Base-by-base conservation (phyloP, 2,329 filamentous ascomycete species). In the Dactylellina cionopaga region DNA sequence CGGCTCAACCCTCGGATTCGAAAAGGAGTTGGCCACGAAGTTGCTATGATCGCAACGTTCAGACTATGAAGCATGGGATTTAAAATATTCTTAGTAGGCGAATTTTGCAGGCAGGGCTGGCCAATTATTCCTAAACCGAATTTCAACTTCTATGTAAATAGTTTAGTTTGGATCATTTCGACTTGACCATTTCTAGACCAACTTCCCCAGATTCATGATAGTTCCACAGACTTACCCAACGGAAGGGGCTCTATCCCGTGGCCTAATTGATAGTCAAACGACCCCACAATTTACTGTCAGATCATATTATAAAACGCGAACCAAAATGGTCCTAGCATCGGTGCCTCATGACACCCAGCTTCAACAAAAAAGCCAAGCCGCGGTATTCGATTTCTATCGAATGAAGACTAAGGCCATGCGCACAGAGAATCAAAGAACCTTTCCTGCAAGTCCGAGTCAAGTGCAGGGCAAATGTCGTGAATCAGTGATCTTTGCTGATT, bases 291-390 rank as follows among this genome's bases (percentile, higher is more conserved):
- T 39, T 22, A 37, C 43, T 43, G 27, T 43, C 25, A 29, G 27
- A 43, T 24, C 29, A 55, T 35, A 51, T 22, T 51, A 51, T 62
- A 62, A 62, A 62, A 62, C 56, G 17, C 15, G 25, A n/a, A n/a
- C n/a, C n/a, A n/a, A n/a, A 62, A 62, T 19, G 44, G 44, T 35
- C 56, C 29, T 49, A 33, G 43, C 29, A 43, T 27, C 39, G 10
- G 44, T 29, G 27, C 31, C 58, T 35, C 58, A 44, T 63, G 58
- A 63, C 58, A 63, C 46, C n/a, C 37, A 52, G 29, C 41, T 59
- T 39, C 41, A 41, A 41, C 37, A 9, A 41, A n/a, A n/a, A 15
- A 15, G 37, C 37, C 37, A 15, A 41, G 41, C 41, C 24, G 46
- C 56, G 51, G 33, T 11, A 5, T 11, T 17, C 9, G 11, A 29